A percentile compares a stretch with the other conserved stretches of the same genome.
Conservation (phyloP, 805 yeast genomes). For the Candida palmyrensis region DNA sequence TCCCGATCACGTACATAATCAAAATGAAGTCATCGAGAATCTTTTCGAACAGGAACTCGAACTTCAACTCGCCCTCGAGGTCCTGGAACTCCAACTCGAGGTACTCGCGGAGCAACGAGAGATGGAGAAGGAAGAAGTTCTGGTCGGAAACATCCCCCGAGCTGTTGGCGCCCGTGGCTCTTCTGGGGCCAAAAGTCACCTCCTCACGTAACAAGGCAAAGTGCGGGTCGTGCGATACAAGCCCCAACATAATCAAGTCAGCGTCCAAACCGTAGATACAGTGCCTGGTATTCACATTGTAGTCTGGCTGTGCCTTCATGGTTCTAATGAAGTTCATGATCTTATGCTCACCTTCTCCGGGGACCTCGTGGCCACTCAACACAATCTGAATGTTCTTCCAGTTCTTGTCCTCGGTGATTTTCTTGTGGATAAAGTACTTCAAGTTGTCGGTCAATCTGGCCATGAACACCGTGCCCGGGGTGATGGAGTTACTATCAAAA, state of each 20-base stretch:
- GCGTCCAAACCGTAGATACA: slow-evolving; percentile 96
- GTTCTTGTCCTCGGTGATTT: slow-evolving; percentile 76
- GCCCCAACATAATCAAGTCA: slow-evolving; percentile 88
- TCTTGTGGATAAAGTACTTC: slow-evolving; percentile 83
- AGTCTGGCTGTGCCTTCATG: slow-evolving; percentile 66
- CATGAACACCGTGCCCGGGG: slow-evolving; percentile 98
- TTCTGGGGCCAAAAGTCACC: slow-evolving; percentile 72
- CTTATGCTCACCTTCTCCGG: slow-evolving; percentile 98
- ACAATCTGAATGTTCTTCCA: slow-evolving; percentile 80
- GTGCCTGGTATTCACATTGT: slow-evolving; percentile 79
- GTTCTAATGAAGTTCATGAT: slow-evolving; percentile 89
- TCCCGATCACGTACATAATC: slow-evolving; percentile 92
- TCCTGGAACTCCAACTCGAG: slow-evolving; percentile 79
- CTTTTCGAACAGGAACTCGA: slow-evolving; percentile 80
- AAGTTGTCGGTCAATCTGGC: slow-evolving; percentile 76
- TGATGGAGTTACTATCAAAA: slow-evolving; percentile 87
- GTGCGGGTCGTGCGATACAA: slow-evolving; percentile 93
- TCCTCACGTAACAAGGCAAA: slow-evolving; percentile 92
- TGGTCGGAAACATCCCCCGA: slow-evolving; percentile 62
- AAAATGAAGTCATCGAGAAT: slow-evolving; percentile 88
- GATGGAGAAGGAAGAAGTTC: slow-evolving; percentile 75
- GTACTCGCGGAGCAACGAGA: slow-evolving; percentile 87
- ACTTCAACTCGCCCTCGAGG: slow-evolving; percentile 56
- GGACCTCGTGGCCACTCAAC: slow-evolving; percentile 91
- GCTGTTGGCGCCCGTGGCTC: slow-evolving; percentile 28